These are phyloP conservation scores for Pythium aquatile DNA, from an alignment of 352 stramenopile genomes.

Conservation along the genomic window DNA sequence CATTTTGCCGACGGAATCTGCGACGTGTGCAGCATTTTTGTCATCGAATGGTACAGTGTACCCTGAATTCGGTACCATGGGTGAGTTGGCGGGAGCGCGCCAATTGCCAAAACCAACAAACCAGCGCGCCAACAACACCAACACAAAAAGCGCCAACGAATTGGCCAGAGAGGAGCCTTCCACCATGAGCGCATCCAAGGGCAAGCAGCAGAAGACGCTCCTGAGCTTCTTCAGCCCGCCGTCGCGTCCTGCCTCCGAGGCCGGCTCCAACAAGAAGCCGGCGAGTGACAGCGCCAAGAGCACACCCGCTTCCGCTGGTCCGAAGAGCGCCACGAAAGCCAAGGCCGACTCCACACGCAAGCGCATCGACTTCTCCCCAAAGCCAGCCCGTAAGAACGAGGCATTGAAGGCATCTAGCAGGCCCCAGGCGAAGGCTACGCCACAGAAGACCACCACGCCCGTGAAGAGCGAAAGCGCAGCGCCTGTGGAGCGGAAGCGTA, in stretches of 20 bases:
- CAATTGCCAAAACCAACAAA: slow-evolving; percentile 11
- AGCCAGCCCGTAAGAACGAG: slow-evolving; percentile 23
- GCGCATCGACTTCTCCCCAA: slow-evolving; percentile 76
- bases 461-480: slow-evolving; percentile 1
- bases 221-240: slow-evolving; percentile 86
- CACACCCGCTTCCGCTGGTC: slow-evolving; percentile 1
- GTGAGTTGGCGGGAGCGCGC: slow-evolving; percentile 9
- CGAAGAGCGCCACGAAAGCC: slow-evolving; percentile 6
- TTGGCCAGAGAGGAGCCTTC: background rate
- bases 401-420: background rate
- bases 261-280: slow-evolving; percentile 9
- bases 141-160: background rate
- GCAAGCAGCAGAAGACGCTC: slow-evolving; percentile 74
- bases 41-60: slow-evolving; percentile 16
- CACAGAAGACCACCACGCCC: slow-evolving; percentile 2
- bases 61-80: slow-evolving; percentile 12
- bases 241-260: slow-evolving; percentile 21
- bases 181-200: slow-evolving; percentile 29
- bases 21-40: background rate
- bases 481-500: slow-evolving; percentile 33
- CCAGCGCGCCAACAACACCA: slow-evolving; percentile 4
- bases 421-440: background rate
- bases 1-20: background rate
- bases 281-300: slow-evolving; percentile 8
- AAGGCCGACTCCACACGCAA: slow-evolving; percentile 39